Base-by-base conservation (phyloP, 805 yeast species). In the Hanseniaspora nectarophila region DNA sequence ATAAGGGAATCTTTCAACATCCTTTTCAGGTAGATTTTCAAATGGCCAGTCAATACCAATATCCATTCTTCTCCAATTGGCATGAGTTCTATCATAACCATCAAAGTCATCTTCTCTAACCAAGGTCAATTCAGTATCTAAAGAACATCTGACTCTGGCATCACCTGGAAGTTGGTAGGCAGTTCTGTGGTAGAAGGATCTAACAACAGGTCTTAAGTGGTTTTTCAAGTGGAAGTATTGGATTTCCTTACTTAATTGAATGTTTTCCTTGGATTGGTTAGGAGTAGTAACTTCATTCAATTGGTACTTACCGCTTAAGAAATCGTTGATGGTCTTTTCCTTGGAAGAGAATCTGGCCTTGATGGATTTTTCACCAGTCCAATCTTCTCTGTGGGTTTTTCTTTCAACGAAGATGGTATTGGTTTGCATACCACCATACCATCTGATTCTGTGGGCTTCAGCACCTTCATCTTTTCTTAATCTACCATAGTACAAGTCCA, bases 301-400 rank as follows among this genome's bases (percentile, higher is more conserved):
- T 1, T 88, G 75, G 64, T 76, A 88, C 47, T 78, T 78, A 59
- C 98, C 99, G 33, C 71, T 69, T 70, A 90, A 66, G 66, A 87
- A 92, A 47, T 80, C 78, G 64, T 92, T 92, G 47, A 90, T 88
- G 63, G 87, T 77, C 66, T 83, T 86, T 66, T 92, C 98, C 67
- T 89, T 92, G 58, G 92, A 70, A 20, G 90, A 81, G 69, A 92
- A 92, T 66, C 98, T 78, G 5, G 97, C 97, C 70, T 92, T 92
- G 58, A 92, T 98, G n/a, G 96, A 86, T 69, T 90, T 90, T 67
- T 92, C 98, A 60, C 99, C 99, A 2, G 99, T 92, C 98, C 98
- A 90, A 72, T 92, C 99, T 68, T 92, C 98, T 68, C 98, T 78
- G 65, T 92, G 98, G 5, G 99, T 92, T 68, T 92, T 92, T 68